Base-by-base conservation (phyloP, 1,139 yeast species). In the Suhomyces chickasaworum region DNA sequence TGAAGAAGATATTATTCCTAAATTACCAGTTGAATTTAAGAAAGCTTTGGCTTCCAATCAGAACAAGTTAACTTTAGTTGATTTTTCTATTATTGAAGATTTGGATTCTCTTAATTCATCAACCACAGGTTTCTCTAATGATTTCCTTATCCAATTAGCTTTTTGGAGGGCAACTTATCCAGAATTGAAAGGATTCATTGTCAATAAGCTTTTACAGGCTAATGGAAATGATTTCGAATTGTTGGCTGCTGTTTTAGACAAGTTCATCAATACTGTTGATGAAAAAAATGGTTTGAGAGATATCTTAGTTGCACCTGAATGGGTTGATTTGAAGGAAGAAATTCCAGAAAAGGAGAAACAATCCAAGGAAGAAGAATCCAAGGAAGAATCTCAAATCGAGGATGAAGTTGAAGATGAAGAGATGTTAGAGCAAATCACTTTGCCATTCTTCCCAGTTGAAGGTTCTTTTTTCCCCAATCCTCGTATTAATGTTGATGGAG, bases 141-240 rank as follows among this genome's bases (percentile, higher is more conserved):
- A 83, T 37, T 84, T 89, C 65, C 88, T 89, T 47, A 71, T 81
- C 48, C 97, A 89, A 68, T 79, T 86, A 44, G 89, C 84, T 1
- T 86, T 89, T 73, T 89, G 96, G 96, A 78, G 79, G 54, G 71
- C 78, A 35, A 79, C 88, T 6, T 80, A 77, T 50, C 89, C 90
- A 7, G 77, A 78, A 45, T 75, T 84, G 41, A 76, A 77, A 37
- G 85, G 83, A 42, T 83, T 84, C 39, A 78, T 86, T 55, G 90
- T 89, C 50, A 86, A 89, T 66, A 86, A 85, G 66, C 80, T 89
- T 57, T 81, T 86, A 62, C 88, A 85, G 62, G 86, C 95, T 20
- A 84, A 85, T 53, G 95, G 96, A 46, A 80, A 86, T 48, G 89
- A 84, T 50, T 86, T 89, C 52, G 97, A 89, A 68, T 76, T 89